Base-by-base conservation (phyloP, 2,329 filamentous ascomycete species). In the Exophiala xenobiotica region DNA sequence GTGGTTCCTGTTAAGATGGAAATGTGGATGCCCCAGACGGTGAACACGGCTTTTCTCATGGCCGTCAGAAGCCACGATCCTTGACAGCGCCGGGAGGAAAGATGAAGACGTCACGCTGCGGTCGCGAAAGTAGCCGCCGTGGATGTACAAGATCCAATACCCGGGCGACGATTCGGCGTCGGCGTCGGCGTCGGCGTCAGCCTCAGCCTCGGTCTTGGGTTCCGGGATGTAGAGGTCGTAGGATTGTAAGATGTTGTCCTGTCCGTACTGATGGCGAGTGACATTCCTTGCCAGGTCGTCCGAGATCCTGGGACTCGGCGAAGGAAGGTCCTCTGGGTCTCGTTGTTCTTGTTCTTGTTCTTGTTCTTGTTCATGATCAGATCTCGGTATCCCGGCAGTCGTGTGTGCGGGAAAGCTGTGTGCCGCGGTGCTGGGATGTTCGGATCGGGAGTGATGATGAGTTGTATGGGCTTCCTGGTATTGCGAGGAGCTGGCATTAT, bases 91-190 rank as follows among this genome's bases (percentile, higher is more conserved):
- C 3, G 65, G 63, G 6, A 64, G 54, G 54, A 76, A 70, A 1
- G 64, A 64, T 6, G 57, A 48, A 3, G 69, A 63, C 9, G 68
- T 70, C 29, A 72, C 64, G 8, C 59, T 63, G 43, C 74, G 73
- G 54, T 77, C 74, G 37, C 74, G 69, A 70, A 74, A 77, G 58
- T 73, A 75, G 47, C 74, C 74, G 37, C 74, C 74, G 58, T 77
- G 74, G 51, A 77, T 73, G 54, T 71, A 74, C 47, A 62, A 23
- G 23, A 62, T 35, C 59, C 61, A 63, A 35, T 52, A 58, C 31
- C 46, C n/a, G n/a, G n/a, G n/a, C n/a, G n/a, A n/a, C n/a, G n/a
- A n/a, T n/a, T n/a, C n/a, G n/a, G n/a, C n/a, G n/a, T n/a, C n/a
- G n/a, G n/a, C n/a, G n/a, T n/a, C n/a, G n/a, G n/a, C n/a, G n/a